Evolutionary conservation across 768 basidiomycete genomes (phyloP).

Genomic region (Suillus subalutaceus): DNA sequence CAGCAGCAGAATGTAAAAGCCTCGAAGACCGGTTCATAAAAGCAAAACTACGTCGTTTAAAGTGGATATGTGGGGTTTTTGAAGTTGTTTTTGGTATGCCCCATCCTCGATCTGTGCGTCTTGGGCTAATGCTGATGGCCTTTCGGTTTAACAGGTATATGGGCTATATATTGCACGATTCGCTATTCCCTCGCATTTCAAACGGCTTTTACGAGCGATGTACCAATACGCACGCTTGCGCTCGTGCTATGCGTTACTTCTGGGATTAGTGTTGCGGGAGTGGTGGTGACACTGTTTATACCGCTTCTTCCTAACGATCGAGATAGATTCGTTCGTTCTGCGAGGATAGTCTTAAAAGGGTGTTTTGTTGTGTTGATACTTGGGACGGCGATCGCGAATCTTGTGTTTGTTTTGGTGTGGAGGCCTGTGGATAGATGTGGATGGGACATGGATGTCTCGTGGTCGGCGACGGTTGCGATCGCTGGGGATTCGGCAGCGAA

Average conservation of each 20-base stretch:
- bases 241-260: slow-evolving; percentile 29
- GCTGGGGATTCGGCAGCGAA: slow-evolving; percentile 24
- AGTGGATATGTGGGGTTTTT: slow-evolving; percentile 31
- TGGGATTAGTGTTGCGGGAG: slow-evolving; percentile 24
- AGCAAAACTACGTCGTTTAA: slow-evolving; percentile 38
- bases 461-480: slow-evolving; percentile 44
- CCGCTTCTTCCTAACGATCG: slow-evolving; percentile 36
- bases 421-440: slow-evolving; percentile 52
- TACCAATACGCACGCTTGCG: slow-evolving; percentile 34
- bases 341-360: slow-evolving; percentile 38
- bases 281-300: slow-evolving; percentile 43
- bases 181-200: slow-evolving; percentile 69
- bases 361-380: slow-evolving; percentile 51
- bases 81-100: slow-evolving; percentile 40
- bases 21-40: slow-evolving; percentile 30
- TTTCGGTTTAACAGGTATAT: slow-evolving; percentile 42
- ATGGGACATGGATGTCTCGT: slow-evolving; percentile 68
- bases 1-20: slow-evolving; percentile 34
- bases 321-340: slow-evolving; percentile 12
- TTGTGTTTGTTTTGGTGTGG: slow-evolving; percentile 60
- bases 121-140: background rate
- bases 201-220: slow-evolving; percentile 44
- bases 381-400: slow-evolving; percentile 55
- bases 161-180: slow-evolving; percentile 62
- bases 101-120: slow-evolving; percentile 8